phyloP scores from a whole-genome alignment of 108 stramenopile species.

The Cylindrotheca fusiformis region DNA sequence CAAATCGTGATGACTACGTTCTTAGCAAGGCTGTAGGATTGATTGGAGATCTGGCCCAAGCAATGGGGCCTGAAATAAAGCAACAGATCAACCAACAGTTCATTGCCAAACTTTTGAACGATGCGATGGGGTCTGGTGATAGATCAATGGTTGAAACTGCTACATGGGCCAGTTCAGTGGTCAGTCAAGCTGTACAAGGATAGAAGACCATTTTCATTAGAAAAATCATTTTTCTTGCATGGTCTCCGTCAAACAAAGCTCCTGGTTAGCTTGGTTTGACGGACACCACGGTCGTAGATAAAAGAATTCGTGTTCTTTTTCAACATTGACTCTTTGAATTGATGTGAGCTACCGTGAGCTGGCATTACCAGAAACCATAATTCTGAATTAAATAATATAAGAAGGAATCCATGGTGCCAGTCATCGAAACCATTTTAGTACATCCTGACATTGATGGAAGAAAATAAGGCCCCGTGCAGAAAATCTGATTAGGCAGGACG shows the following conservation, averaged over 20 bases:
- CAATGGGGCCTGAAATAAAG: conserved; percentile 57
- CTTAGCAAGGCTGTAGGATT: conserved; percentile 78
- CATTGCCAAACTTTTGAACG: conserved; percentile 54
- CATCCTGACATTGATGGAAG: no score
- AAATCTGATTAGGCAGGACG: no score
- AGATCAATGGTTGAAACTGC: conserved; percentile 49
- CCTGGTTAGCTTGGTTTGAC: conserved; percentile 11
- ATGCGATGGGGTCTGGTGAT: conserved; percentile 56
- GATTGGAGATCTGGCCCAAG: conserved; percentile 77
- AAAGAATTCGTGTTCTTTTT: no score
- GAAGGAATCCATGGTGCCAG: no score
- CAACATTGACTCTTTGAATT: no score
- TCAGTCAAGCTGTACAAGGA: conserved; percentile 19
- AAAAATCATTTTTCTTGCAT: background rate
- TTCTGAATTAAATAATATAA: no score
- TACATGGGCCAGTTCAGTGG: conserved; percentile 52
- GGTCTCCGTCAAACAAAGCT: conserved; percentile 23
- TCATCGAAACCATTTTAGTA: no score
- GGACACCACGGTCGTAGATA: conserved; percentile 23
- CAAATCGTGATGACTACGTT: conserved; percentile 72
- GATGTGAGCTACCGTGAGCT: no score
- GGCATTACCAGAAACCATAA: no score
- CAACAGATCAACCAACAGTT: conserved; percentile 59
- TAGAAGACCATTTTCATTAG: background rate
- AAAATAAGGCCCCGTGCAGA: no score